Evolutionary conservation across 164 flowering plant species (phyloP), one percentile per base, ranked within the genome.

Genomic region (Cinnamomum chago): DNA sequence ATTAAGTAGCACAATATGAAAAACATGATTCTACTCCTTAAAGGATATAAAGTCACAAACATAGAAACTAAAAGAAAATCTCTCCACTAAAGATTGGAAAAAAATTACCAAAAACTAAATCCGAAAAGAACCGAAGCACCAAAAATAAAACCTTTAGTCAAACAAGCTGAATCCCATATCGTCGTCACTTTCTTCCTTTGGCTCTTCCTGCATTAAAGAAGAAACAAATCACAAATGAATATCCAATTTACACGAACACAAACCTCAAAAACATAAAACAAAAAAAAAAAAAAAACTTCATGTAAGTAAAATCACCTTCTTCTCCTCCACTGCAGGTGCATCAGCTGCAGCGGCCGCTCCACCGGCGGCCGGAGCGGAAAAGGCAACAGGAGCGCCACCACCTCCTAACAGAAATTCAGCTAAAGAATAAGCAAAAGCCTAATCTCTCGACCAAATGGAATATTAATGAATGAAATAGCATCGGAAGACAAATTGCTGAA

Each of bases 331-430:
- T 20, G 69, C 70, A 17, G 78, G 73, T 10, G 79, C 71, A 15
- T 72, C 75, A 12, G 74, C 75, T 0, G 75, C 55, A 5, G 52
- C 78, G 5, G 60, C 60, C 13, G 60, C 60, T n/a, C 47, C 75
- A 9, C 71, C 75, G 11, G 55, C 72, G 2, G 65, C 71, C 2
- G 75, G 62, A 7, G 79, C 65, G n/a, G 72, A 55, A 9, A 50
- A 33, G 4, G 64, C 75, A 65, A 47, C 75, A 3, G 79, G 55
- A 50, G 70, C 72, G 24, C 75, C 79, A 4, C 79, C 79, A 2
- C 79, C 79, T 20, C 75, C 75, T 72, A 58, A 24, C 24, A 70
- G 28, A 0, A 17, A 9, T 51, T 25, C 15, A 50, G 25, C 17
- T 7, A 30, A n/a, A 30, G 5, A 68, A 68, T n/a, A 18, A 67